Conservation (phyloP, 2,329 filamentous ascomycete species). For the Thelonectria rubi region DNA sequence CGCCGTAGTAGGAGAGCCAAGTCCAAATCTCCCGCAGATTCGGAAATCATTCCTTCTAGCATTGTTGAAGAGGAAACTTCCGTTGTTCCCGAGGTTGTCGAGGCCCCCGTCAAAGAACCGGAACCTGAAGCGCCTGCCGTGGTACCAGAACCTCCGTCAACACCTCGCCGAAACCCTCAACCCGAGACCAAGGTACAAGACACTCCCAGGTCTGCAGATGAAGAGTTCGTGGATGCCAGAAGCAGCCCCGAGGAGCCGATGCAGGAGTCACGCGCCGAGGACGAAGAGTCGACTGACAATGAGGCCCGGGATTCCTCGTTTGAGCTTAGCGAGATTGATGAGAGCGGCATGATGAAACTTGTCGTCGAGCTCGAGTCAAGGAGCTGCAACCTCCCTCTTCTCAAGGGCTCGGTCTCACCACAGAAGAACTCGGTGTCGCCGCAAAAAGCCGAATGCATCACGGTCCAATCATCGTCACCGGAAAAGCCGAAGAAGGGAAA, state of each 20-base stretch:
- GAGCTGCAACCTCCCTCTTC: constrained; percentile 42
- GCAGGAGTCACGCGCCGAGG: constrained; percentile 12
- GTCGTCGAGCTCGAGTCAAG: constrained; percentile 60
- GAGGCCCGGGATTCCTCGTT: constrained; percentile 48
- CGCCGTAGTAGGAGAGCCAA: constrained; percentile 30
- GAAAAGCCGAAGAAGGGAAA: constrained; percentile 32
- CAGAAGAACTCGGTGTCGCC: constrained; percentile 21
- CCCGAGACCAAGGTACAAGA: constrained; percentile 39
- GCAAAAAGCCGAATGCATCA: constrained; percentile 35
- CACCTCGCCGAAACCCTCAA: constrained; percentile 31
- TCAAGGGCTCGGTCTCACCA: constrained; percentile 24
- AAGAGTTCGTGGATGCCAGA: constrained; percentile 61
- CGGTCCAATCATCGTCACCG: constrained; percentile 31
- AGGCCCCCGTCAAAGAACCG: constrained; percentile 12
- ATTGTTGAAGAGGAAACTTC: constrained; percentile 32
- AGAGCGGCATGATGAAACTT: constrained; percentile 58
- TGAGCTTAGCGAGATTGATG: constrained; percentile 55
- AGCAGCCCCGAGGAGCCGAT: constrained; percentile 51
- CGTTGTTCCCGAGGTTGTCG: constrained; percentile 12
- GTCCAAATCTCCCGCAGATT: constrained; percentile 25
- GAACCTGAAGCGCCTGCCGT: constrained; percentile 3
- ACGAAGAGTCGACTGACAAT: constrained; percentile 16
- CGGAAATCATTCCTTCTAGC: constrained; percentile 46
- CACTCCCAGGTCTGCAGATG: constrained; percentile 54
- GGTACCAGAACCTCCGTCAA: constrained; percentile 19